Percentiles rank a stretch among this genome's conserved stretches.
phyloP scores from a whole-genome alignment of 2,329 filamentous ascomycete species.

The Phialocephala subalpina region DNA sequence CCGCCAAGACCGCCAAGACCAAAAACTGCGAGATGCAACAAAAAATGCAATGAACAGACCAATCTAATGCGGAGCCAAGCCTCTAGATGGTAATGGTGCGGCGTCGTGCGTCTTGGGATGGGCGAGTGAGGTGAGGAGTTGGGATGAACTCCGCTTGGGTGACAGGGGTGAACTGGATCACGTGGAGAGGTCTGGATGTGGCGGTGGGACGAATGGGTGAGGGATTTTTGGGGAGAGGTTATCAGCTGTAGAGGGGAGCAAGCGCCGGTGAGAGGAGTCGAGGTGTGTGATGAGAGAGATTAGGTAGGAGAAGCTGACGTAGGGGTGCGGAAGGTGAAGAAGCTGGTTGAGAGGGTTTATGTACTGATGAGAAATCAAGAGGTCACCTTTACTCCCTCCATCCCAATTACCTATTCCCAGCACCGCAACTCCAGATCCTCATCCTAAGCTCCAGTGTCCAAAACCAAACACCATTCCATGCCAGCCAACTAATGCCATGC shows the following conservation, averaged over 20 bases:
- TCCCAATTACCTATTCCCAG: not conserved
- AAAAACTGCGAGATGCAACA: conserved; percentile 33
- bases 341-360: not conserved
- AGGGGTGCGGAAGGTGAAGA: not conserved
- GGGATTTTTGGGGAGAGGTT: not conserved
- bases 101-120: not conserved
- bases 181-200: not conserved
- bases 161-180: not conserved
- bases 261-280: not conserved
- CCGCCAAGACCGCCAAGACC: conserved; percentile 26
- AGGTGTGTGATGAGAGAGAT: not conserved
- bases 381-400: not conserved
- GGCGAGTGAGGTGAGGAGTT: not conserved
- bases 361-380: not conserved
- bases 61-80: too few species aligned
- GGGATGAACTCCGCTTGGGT: too few species aligned
- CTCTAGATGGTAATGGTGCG: not conserved
- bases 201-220: not conserved
- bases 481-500: not conserved
- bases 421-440: not conserved
- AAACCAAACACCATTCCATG: not conserved
- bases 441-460: not conserved
- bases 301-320: not conserved
- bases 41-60: conserved; percentile 8
- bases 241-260: not conserved